Base-by-base conservation (phyloP, 176 grass and related monocot species). In the Luzula sylvatica region DNA sequence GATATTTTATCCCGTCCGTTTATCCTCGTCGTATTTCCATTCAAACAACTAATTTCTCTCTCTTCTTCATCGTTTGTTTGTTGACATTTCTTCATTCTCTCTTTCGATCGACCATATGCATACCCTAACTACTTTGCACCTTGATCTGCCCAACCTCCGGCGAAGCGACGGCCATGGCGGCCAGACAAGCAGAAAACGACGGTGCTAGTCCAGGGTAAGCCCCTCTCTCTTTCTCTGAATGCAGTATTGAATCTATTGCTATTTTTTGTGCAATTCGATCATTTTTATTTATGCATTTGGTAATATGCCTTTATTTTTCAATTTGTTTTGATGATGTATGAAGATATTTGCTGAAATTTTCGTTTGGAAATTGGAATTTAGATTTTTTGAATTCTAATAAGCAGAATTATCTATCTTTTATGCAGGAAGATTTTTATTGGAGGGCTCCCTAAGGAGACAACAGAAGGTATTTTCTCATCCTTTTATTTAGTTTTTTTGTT, bases 341-440 rank as follows among this genome's bases (percentile, higher is more conserved):
- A n/a, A n/a, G n/a, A n/a, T 1, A 46, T 30, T 62, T 20, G 3
- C 11, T 18, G 15, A 15, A 29, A 46, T 62, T 6, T 28, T 4
- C 0, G 28, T 22, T 40, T 23, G 40, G 12, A 7, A 30, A 17
- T 12, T 8, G n/a, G 7, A 11, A 46, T 11, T 46, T n/a, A n/a
- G n/a, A n/a, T n/a, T 12, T 63, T 3, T 12, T 28, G 20, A 49
- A 28, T 22, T 56, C 69, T 65, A 41, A 39, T 13, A 14, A 2
- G 16, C 11, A n/a, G 15, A 22, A 21, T 22, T 4, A n/a, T 53
- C 24, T 2, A 18, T 35, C 24, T 30, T 56, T 42, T 22, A 6
- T 56, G 50, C 74, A 94, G 87, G 42, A 94, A 94, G 74, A 94
- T 94, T 54, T 94, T 94, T 55, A 77, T 94, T 15, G 87, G 87